Base-by-base conservation (phyloP, 352 stramenopile species). In the Pythium biforme region DNA sequence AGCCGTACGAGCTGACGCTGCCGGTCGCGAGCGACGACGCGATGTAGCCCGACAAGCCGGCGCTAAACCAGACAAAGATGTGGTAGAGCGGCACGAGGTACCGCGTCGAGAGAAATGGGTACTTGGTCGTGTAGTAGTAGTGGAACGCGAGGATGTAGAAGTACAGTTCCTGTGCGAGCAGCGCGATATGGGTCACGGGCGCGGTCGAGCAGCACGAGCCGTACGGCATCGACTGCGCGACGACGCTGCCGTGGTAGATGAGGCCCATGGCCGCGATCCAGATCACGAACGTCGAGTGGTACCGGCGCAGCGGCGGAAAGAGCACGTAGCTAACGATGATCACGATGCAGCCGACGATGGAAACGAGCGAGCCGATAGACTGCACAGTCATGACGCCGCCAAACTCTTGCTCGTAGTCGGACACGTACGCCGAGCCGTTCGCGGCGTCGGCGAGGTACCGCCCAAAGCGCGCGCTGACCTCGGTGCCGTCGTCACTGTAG, bases 51-150 rank as follows among this genome's bases (percentile, higher is more conserved):
- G 84, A 77, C 14, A 75, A 48, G 9, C 74, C 72, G 45, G 74
- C 78, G 20, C 87, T 66, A 6, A 69, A 23, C 80, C 86, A 92
- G 8, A 96, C 82, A 0, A 77, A 72, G 1, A 81, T 40, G 59
- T 96, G 87, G 59, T 92, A 94, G 55, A 92, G 68, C 20, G 70
- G 70, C 29, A 79, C 75, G 52, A 92, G 77, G 70, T 75, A 88
- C 45, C 78, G 69, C n/a, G 81, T 84, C 40, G 80, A 90, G 33
- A 73, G 74, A 64, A 96, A 96, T 54, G 87, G 87, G 63, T 88
- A 92, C 73, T 92, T 90, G 78, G 83, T 94, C 37, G 82, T 91
- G 68, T 89, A 91, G 73, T 94, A 94, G 43, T 92, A 89, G 69
- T 92, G 79, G 69, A 90, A 91, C 46, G 86, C 86, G 49, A 96